Conservation (phyloP, 2,329 filamentous ascomycete genomes). For the Stemphylium lycopersici region DNA sequence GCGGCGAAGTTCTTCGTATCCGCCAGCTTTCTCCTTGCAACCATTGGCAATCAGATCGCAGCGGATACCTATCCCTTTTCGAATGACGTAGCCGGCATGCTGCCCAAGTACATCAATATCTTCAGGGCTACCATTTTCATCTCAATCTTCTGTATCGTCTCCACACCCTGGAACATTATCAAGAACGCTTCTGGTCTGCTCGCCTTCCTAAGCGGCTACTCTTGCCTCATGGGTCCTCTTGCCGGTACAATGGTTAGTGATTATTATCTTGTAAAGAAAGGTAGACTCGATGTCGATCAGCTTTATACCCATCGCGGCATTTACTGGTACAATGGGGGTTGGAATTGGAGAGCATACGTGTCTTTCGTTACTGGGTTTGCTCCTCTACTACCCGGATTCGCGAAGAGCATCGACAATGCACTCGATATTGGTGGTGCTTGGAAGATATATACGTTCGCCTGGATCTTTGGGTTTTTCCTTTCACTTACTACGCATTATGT, state of each 20-base stretch:
- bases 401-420: slow-evolving; percentile 46
- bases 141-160: slow-evolving; percentile 43
- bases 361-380: slow-evolving; percentile 42
- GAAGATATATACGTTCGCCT: slow-evolving; percentile 53
- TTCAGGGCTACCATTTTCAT: slow-evolving; percentile 45
- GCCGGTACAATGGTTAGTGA: slow-evolving; percentile 45
- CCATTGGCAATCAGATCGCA: slow-evolving; percentile 53
- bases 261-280: slow-evolving; percentile 45
- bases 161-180: slow-evolving; percentile 48
- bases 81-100: slow-evolving; percentile 44
- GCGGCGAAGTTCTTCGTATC: slow-evolving; percentile 53
- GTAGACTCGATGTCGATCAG: slow-evolving; percentile 43
- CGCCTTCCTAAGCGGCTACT: slow-evolving; percentile 46
- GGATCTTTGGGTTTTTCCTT: slow-evolving; percentile 51
- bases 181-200: slow-evolving; percentile 45
- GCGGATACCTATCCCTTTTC: slow-evolving; percentile 49
- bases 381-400: slow-evolving; percentile 48
- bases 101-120: slow-evolving; percentile 47
- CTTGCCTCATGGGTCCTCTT: slow-evolving; percentile 46
- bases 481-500: slow-evolving; percentile 47
- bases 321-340: slow-evolving; percentile 43
- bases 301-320: slow-evolving; percentile 42
- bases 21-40: slow-evolving; percentile 51
- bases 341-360: slow-evolving; percentile 45
- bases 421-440: slow-evolving; percentile 50